Percentiles rank a stretch among this genome's conserved stretches.
phyloP scores from a whole-genome alignment of 108 stramenopile species.

The Nitzschia sp. region DNA sequence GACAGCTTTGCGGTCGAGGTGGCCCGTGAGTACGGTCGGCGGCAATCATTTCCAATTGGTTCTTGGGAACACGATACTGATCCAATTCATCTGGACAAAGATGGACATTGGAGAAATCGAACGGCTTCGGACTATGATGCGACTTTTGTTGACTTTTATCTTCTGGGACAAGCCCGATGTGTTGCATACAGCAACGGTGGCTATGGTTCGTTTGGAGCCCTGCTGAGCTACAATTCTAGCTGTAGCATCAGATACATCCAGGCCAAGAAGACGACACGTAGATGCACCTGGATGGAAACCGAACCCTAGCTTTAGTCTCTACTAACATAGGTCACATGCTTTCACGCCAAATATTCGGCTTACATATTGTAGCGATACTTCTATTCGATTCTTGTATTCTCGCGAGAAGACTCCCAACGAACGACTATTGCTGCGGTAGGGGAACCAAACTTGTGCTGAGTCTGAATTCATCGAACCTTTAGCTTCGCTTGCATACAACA shows the following conservation, averaged over 20 bases:
- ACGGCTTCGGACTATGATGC: slow-evolving; percentile 34
- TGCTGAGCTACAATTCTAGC: slow-evolving; percentile 33
- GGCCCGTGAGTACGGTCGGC: slow-evolving; percentile 20
- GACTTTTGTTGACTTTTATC: slow-evolving; percentile 44
- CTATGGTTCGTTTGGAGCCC: slow-evolving; percentile 34
- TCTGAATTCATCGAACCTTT: too few species aligned
- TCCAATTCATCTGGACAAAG: slow-evolving; percentile 47
- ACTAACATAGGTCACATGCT: too few species aligned
- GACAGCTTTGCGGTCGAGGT: slow-evolving; percentile 18
- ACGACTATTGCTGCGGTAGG: too few species aligned
- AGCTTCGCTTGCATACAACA: too few species aligned
- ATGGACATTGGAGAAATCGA: slow-evolving; percentile 24
- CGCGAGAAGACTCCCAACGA: too few species aligned
- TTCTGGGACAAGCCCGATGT: slow-evolving; percentile 37
- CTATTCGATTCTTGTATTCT: too few species aligned
- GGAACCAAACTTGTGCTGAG: too few species aligned
- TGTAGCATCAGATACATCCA: slow-evolving; percentile 29
- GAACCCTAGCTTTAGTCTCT: too few species aligned
- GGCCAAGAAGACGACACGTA: slow-evolving; percentile 2
- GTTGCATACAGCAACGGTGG: slow-evolving; percentile 40
- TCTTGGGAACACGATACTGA: slow-evolving; percentile 5
- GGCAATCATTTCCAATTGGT: slow-evolving; percentile 2
- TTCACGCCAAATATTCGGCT: too few species aligned
- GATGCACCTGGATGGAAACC: slow-evolving; percentile 27
- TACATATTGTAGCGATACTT: too few species aligned